A percentile compares a stretch with the other conserved stretches of the same genome.
phyloP scores from a whole-genome alignment of 805 yeast species.

The Starmerella potacharoeniae region DNA sequence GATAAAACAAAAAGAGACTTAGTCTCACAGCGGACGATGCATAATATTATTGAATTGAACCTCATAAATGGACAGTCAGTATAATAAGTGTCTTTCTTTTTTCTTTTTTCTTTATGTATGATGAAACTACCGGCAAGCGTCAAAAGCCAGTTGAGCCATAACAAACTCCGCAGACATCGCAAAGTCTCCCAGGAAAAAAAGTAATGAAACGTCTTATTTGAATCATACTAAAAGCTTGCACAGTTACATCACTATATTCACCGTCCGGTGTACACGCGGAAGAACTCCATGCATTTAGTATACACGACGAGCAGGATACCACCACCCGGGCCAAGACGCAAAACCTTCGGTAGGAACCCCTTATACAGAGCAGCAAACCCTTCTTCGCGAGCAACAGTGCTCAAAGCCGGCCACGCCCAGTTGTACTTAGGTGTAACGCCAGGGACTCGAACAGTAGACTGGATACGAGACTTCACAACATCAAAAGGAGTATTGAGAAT shows the following conservation, averaged over 20 bases:
- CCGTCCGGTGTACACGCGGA: slow-evolving; percentile 30
- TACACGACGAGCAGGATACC: slow-evolving; percentile 96
- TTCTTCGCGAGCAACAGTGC: slow-evolving; percentile 73
- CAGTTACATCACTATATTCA: background rate
- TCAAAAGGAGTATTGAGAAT: slow-evolving; percentile 91
- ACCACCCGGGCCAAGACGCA: slow-evolving; percentile 98
- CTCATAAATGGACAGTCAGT: background rate
- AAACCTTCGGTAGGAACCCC: slow-evolving; percentile 93
- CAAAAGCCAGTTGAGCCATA: no score
- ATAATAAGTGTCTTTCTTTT: background rate
- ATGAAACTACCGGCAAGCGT: no score
- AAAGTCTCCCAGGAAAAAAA: no score
- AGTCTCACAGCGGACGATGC: background rate
- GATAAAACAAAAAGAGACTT: background rate
- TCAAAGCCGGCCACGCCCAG: slow-evolving; percentile 80
- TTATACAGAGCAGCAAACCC: slow-evolving; percentile 85
- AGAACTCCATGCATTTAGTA: slow-evolving; percentile 88
- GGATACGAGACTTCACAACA: slow-evolving; percentile 90
- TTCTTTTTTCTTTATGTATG: background rate
- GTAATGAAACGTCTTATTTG: no score
- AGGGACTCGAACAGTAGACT: slow-evolving; percentile 50
- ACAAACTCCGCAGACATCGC: no score
- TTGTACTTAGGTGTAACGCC: slow-evolving; percentile 79
- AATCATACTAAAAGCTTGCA: no score
- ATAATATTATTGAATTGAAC: background rate